Conservation (phyloP, 805 yeast genomes). For the Grigorovia yakushimaensis region DNA sequence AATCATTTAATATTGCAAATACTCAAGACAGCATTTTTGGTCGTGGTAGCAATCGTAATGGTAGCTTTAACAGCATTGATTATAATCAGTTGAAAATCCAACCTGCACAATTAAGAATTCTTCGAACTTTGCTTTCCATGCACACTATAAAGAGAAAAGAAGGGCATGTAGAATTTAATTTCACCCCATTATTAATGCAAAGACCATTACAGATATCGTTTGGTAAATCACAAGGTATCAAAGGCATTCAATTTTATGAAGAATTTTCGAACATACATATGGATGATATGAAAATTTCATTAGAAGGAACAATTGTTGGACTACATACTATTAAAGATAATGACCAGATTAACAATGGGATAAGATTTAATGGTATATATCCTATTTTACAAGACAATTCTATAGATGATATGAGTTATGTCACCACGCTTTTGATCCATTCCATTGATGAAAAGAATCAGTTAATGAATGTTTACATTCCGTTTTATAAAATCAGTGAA, state of each 20-base stretch:
- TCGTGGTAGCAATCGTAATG: no score
- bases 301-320: slow-evolving; percentile 31
- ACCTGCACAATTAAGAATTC: slow-evolving; percentile 43
- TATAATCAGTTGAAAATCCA: slow-evolving; percentile 27
- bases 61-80: neutral
- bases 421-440: slow-evolving; percentile 48
- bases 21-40: no score
- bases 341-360: slow-evolving; percentile 4
- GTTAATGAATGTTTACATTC: slow-evolving; percentile 49
- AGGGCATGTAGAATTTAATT: slow-evolving; percentile 27
- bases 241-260: slow-evolving; percentile 30
- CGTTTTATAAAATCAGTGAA: slow-evolving; percentile 19
- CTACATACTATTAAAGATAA: slow-evolving; percentile 13
- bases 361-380: slow-evolving; percentile 12
- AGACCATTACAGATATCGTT: slow-evolving; percentile 36
- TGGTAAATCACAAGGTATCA: slow-evolving; percentile 28
- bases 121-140: slow-evolving; percentile 44
- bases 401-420: slow-evolving; percentile 6
- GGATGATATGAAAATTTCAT: slow-evolving; percentile 27
- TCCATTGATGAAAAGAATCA: slow-evolving; percentile 39
- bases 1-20: neutral
- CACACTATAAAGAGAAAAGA: slow-evolving; percentile 30
- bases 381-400: slow-evolving; percentile 15
- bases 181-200: slow-evolving; percentile 32
- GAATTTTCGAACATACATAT: slow-evolving; percentile 24